Base-by-base conservation (phyloP, 2,329 filamentous ascomycete species). In the Pseudohalonectria lignicola region DNA sequence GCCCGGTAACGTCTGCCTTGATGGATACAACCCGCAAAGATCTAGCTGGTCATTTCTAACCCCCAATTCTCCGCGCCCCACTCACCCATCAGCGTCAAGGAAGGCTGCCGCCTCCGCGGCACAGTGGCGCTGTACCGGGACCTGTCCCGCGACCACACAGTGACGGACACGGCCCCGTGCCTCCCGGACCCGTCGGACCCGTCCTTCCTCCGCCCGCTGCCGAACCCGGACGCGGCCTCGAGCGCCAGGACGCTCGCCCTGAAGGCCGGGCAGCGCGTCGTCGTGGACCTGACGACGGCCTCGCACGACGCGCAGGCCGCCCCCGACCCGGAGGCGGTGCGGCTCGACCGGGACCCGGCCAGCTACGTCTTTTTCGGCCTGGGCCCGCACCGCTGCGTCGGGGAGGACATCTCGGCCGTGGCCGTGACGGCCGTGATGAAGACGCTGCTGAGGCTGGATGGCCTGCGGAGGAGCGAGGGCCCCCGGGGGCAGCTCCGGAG, bases 21-120 rank as follows among this genome's bases (percentile, higher is more conserved):
- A n/a, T n/a, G n/a, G n/a, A n/a, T n/a, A n/a, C n/a, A n/a, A n/a
- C n/a, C n/a, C n/a, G n/a, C n/a, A n/a, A n/a, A n/a, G n/a, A n/a
- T n/a, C n/a, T n/a, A n/a, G n/a, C n/a, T 26, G 23, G 12, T 26
- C 8, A 26, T 12, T 26, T 7, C 7, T 26, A 12, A 26, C 23
- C 12, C 8, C 7, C 23, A 7, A 12, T 12, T 7, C 7, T 26
- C 8, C 12, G 7, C 23, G 23, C 12, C 23, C 23, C 23, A 26
- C 23, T 69, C 21, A 52, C 57, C 17, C 60, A 57, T n/a, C 45
- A 76, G 74, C 53, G 63, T 64, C 39, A 59, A 67, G 49, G 75
- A 71, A 54, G 71, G 66, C 26, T 65, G 70, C 44, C 66, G 73
- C 39, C 59, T 78, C 39, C 68, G 68, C 39, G 67, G 65, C 31